Percentiles rank a stretch among this genome's conserved stretches.
Evolutionary conservation across 2,329 filamentous ascomycete genomes (phyloP).

Genomic region (Pseudopyrenochaeta lycopersici): DNA sequence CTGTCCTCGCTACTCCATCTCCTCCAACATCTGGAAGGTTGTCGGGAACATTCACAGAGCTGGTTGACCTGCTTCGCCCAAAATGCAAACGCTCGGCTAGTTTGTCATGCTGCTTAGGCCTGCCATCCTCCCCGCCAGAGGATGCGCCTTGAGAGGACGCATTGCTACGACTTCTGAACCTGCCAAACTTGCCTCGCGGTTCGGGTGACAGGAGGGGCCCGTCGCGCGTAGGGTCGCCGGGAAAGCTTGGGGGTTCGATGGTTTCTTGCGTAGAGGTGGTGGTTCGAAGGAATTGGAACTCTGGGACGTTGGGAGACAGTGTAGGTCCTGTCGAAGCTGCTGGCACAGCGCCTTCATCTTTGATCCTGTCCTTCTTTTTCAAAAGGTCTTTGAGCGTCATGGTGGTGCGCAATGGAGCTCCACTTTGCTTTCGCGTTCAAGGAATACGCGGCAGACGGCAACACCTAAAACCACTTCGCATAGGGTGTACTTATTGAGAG

Average conservation of each 20-base stretch:
- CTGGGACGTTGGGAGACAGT: constrained; percentile 50
- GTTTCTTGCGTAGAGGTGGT: constrained; percentile 83
- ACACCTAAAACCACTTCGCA: constrained; percentile 7
- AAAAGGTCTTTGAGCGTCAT: constrained; percentile 70
- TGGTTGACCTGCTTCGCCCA: constrained; percentile 61
- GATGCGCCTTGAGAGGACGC: constrained; percentile 30
- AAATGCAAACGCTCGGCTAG: constrained; percentile 78
- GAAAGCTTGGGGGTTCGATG: constrained; percentile 73
- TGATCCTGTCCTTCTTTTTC: constrained; percentile 69
- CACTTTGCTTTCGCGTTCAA: constrained; percentile 17
- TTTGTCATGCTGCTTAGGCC: constrained; percentile 39
- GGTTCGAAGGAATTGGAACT: constrained; percentile 84
- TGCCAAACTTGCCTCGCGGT: constrained; percentile 35
- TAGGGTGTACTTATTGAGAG: constrained; percentile 5
- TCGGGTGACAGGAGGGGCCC: constrained; percentile 38
- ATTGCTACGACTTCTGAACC: constrained; percentile 47
- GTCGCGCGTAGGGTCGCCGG: constrained; percentile 50
- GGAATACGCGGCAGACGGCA: constrained; percentile 21
- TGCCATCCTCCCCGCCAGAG: constrained; percentile 12
- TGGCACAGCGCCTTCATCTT: constrained; percentile 52
- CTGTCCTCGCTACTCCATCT: constrained; percentile 50
- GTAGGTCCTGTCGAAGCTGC: constrained; percentile 26
- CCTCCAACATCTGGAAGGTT: constrained; percentile 79
- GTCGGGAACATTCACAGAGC: constrained; percentile 77
- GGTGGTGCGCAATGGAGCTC: constrained; percentile 32